Conservation (phyloP, 1,284 basidiomycete species). For the Phellopilus nigrolimitatus region DNA sequence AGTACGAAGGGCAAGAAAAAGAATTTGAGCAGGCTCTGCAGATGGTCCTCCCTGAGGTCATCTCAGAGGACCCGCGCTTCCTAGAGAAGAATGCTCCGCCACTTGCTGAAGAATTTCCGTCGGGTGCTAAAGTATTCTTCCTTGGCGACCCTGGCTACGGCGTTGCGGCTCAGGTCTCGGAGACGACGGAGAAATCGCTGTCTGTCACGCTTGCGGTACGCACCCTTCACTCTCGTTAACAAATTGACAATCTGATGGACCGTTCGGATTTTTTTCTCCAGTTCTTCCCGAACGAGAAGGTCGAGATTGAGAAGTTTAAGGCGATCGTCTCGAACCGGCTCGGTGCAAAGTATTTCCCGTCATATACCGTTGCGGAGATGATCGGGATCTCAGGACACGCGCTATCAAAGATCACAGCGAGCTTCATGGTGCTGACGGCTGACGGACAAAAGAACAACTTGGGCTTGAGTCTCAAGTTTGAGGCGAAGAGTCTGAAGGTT, state of each 20-base stretch:
- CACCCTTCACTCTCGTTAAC: slow-evolving; percentile 17
- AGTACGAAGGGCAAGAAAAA: slow-evolving; percentile 81
- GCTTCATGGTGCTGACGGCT: slow-evolving; percentile 77
- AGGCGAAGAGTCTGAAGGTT: slow-evolving; percentile 94
- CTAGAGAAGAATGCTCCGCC: slow-evolving; percentile 80
- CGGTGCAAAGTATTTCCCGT: slow-evolving; percentile 65
- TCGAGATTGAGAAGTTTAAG: slow-evolving; percentile 78
- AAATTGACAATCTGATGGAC: background rate
- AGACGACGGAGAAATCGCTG: slow-evolving; percentile 61
- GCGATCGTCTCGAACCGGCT: slow-evolving; percentile 53
- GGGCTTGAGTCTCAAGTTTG: slow-evolving; percentile 94
- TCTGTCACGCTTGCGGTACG: slow-evolving; percentile 79
- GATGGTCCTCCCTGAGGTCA: slow-evolving; percentile 72
- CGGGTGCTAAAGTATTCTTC: slow-evolving; percentile 91
- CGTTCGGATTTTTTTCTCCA: slow-evolving; percentile 30
- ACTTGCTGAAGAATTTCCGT: slow-evolving; percentile 85
- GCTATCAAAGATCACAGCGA: slow-evolving; percentile 88
- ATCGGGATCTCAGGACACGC: slow-evolving; percentile 71
- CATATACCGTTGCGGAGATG: slow-evolving; percentile 68
- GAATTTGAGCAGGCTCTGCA: slow-evolving; percentile 86
- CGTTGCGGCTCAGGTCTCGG: slow-evolving; percentile 85
- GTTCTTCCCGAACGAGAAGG: slow-evolving; percentile 82
- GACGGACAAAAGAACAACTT: slow-evolving; percentile 86
- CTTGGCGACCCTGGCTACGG: slow-evolving; percentile 92
- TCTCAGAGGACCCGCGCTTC: slow-evolving; percentile 86